Conservation (phyloP, 2,329 filamentous ascomycete species). For the Eutypa lata region DNA sequence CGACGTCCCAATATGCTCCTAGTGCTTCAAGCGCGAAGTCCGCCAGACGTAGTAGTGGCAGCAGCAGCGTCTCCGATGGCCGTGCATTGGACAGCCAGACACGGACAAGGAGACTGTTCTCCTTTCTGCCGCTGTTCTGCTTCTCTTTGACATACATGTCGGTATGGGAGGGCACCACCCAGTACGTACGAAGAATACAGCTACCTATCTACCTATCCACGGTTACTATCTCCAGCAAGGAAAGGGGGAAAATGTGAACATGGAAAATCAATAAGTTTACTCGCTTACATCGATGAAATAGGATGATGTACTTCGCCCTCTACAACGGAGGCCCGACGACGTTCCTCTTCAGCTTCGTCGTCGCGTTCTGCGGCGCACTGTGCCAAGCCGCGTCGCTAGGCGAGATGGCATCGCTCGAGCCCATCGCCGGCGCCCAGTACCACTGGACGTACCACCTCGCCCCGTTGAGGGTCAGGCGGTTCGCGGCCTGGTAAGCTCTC, state of each 20-base stretch:
- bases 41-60: not conserved
- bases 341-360: slow-evolving; percentile 28
- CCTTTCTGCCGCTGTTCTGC: slow-evolving; percentile 10
- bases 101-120: slow-evolving; percentile 8
- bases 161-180: not conserved
- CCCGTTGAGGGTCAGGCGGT: not conserved
- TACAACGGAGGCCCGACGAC: slow-evolving; percentile 31
- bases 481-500: not conserved
- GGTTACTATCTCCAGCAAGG: too few relatives aligned
- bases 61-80: not conserved
- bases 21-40: not conserved
- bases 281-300: not conserved
- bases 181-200: too few relatives aligned
- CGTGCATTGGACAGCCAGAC: slow-evolving; percentile 9
- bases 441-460: slow-evolving; percentile 34
- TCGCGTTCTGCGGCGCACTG: slow-evolving; percentile 25
- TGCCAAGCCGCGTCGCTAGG: not conserved
- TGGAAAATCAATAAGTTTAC: not conserved
- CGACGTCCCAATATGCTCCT: not conserved
- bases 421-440: slow-evolving; percentile 39
- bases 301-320: slow-evolving; percentile 20
- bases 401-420: slow-evolving; percentile 30
- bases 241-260: not conserved
- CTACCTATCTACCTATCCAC: too few relatives aligned
- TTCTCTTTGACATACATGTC: slow-evolving; percentile 6